Evolutionary conservation across 208 protist genomes (phyloP).

Genomic region (Crithidia acanthocephali): DNA sequence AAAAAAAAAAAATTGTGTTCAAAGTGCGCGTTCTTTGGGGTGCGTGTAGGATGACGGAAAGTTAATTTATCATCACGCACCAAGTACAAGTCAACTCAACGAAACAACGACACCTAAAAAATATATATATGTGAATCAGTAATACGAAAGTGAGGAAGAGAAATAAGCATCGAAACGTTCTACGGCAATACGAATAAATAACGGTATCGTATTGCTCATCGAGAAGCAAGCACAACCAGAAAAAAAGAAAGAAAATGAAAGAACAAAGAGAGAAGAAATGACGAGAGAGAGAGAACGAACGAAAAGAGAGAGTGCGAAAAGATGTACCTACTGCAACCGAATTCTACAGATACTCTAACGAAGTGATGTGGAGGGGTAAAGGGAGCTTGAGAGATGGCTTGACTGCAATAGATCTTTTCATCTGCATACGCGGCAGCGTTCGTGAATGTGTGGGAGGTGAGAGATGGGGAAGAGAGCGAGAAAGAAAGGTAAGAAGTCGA

Average conservation of each 20-base stretch:
- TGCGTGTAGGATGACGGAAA: neutral
- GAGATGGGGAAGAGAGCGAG: neutral
- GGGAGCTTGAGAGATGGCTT: neutral
- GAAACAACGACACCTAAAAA: neutral
- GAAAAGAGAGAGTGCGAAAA: neutral
- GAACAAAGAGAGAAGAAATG: neutral
- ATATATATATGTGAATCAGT: neutral
- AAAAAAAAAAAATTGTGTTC: neutral
- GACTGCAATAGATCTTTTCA: conserved; percentile 5
- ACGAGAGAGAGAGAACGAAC: neutral
- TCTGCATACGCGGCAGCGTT: neutral
- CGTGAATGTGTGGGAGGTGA: neutral
- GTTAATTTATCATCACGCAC: conserved; percentile 3
- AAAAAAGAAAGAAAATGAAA: neutral
- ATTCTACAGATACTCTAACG: neutral
- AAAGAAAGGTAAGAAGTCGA: no score
- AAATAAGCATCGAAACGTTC: neutral
- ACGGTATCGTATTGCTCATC: conserved; percentile 4
- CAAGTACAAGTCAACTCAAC: neutral
- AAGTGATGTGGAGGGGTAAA: neutral
- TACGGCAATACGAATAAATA: conserved; percentile 1
- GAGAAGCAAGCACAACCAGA: conserved; percentile 3
- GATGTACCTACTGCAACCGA: neutral
- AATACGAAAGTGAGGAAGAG: conserved; percentile 1
- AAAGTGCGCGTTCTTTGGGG: neutral